phyloP scores from a whole-genome alignment of 805 yeast genomes.

The Alloascoidea hylecoeti region DNA sequence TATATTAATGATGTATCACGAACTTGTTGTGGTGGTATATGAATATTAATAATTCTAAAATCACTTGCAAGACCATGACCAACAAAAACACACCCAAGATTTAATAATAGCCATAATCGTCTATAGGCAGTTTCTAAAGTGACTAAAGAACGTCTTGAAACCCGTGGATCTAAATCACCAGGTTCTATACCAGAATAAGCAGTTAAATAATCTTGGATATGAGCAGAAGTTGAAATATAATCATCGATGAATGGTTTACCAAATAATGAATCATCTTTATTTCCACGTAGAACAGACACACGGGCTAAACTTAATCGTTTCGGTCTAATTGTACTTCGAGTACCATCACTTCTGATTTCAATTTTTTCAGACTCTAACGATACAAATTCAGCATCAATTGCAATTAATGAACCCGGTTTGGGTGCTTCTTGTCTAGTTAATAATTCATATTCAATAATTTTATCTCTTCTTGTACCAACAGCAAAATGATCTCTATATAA shows the following conservation, averaged over 20 bases:
- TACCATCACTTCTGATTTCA: conserved; percentile 66
- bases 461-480: conserved; percentile 43
- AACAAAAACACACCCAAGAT: conserved; percentile 81
- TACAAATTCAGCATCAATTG: conserved; percentile 96
- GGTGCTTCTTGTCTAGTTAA: conserved; percentile 63
- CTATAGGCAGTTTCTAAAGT: conserved; percentile 75
- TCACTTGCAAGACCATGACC: conserved; percentile 92
- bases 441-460: conserved; percentile 51
- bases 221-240: conserved; percentile 61
- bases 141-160: conserved; percentile 57
- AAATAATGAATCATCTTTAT: conserved; percentile 41
- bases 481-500: conserved; percentile 68
- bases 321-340: conserved; percentile 58
- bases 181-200: conserved; percentile 87
- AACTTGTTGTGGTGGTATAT: conserved; percentile 75
- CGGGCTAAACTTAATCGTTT: conserved; percentile 70
- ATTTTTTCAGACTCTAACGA: conserved; percentile 62
- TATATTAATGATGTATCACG: conserved; percentile 79
- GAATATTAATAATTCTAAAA: conserved; percentile 84
- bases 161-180: conserved; percentile 70
- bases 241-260: conserved; percentile 88
- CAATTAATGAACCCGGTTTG: conserved; percentile 59
- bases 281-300: conserved; percentile 72
- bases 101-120: conserved; percentile 78
- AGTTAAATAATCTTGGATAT: conserved; percentile 76